phyloP scores from a whole-genome alignment of 225 moss, liverwort and hornwort genomes.

The Asterella californica region DNA sequence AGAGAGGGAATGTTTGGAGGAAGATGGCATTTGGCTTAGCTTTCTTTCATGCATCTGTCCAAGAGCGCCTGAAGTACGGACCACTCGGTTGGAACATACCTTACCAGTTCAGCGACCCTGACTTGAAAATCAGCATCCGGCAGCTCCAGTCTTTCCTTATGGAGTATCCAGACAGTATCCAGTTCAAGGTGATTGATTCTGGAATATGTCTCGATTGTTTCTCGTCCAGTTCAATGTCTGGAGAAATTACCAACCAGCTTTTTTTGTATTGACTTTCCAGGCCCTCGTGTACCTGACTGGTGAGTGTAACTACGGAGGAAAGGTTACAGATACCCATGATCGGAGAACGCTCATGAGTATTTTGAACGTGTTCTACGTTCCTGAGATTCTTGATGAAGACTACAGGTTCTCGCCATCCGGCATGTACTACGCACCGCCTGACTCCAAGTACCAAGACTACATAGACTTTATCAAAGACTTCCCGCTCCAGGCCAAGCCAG shows the following conservation, averaged over 20 bases:
- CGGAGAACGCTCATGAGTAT: slow-evolving; percentile 62
- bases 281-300: slow-evolving; percentile 62
- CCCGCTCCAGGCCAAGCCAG: slow-evolving; percentile 58
- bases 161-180: slow-evolving; percentile 63
- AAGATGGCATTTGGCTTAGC: slow-evolving; percentile 67
- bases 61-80: slow-evolving; percentile 71
- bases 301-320: slow-evolving; percentile 73
- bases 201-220: not conserved
- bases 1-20: slow-evolving; percentile 50
- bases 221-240: not conserved
- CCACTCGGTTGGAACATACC: slow-evolving; percentile 73
- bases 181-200: slow-evolving; percentile 47
- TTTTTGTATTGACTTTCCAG: slow-evolving; percentile 17
- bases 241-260: not conserved
- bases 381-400: slow-evolving; percentile 56
- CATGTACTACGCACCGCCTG: slow-evolving; percentile 55
- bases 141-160: slow-evolving; percentile 71
- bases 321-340: slow-evolving; percentile 68
- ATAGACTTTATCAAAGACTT: slow-evolving; percentile 61
- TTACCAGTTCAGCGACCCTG: slow-evolving; percentile 71
- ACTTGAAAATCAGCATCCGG: slow-evolving; percentile 66
- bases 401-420: slow-evolving; percentile 59
- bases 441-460: slow-evolving; percentile 57
- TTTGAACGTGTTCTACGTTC: slow-evolving; percentile 49
- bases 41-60: slow-evolving; percentile 71